Percentiles rank a stretch among this genome's conserved stretches.
These are phyloP conservation scores for Tolypocladium nubicola DNA, from an alignment of 2,329 filamentous ascomycete species.

Conservation along the genomic window DNA sequence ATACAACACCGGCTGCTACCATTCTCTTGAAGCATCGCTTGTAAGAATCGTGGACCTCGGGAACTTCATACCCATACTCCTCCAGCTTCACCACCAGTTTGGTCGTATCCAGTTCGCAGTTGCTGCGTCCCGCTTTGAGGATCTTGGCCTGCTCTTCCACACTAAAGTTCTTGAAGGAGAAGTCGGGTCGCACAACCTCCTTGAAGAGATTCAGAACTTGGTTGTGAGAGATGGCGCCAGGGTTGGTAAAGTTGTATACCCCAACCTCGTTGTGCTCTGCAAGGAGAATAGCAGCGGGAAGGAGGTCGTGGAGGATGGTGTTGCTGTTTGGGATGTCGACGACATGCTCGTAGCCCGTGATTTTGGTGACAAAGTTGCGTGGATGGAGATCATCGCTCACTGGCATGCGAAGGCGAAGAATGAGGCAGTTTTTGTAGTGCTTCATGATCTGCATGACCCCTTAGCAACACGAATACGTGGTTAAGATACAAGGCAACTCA, in stretches of 20 bases:
- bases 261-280: conserved; percentile 52
- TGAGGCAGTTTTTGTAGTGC: conserved; percentile 48
- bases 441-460: conserved; percentile 40
- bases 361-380: conserved; percentile 61
- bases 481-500: conserved; percentile 1
- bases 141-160: conserved; percentile 57
- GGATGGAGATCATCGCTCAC: conserved; percentile 56
- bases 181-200: conserved; percentile 49
- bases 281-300: conserved; percentile 49
- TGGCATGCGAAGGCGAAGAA: conserved; percentile 59
- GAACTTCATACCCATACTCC: conserved; percentile 47
- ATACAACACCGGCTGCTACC: conserved; percentile 44
- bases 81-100: conserved; percentile 51
- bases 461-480: not conserved
- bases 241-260: conserved; percentile 62
- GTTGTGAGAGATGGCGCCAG: conserved; percentile 61
- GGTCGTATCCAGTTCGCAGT: conserved; percentile 52
- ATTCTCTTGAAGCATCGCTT: conserved; percentile 52
- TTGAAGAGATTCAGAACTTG: conserved; percentile 54
- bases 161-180: conserved; percentile 56
- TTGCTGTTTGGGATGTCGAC: conserved; percentile 61
- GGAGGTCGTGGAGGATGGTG: conserved; percentile 53
- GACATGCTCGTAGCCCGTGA: conserved; percentile 51
- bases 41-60: conserved; percentile 53
- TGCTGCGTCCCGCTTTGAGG: conserved; percentile 56